These are phyloP conservation scores for Chytriomyces confervae DNA, from an alignment of 192 early-diverging fungal species.

Conservation along the genomic window DNA sequence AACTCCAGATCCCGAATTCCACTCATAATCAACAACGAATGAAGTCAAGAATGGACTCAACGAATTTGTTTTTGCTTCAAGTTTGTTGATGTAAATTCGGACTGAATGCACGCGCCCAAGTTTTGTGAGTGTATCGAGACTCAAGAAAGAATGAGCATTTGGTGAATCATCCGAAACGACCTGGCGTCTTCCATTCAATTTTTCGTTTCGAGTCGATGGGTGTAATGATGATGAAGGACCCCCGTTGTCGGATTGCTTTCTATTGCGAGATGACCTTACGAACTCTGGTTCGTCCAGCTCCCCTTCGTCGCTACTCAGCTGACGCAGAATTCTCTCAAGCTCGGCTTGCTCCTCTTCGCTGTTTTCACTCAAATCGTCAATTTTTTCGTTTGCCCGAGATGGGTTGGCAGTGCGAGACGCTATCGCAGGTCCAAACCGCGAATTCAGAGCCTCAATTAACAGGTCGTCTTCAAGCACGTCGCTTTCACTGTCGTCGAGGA, in stretches of 20 bases:
- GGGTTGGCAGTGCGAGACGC: background rate
- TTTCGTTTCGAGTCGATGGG: no score
- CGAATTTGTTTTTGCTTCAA: constrained; percentile 26
- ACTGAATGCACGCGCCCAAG: constrained; percentile 41
- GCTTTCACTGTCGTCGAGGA: constrained; percentile 1
- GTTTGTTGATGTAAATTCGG: constrained; percentile 25
- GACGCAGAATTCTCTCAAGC: constrained; percentile 15
- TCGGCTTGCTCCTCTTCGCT: background rate
- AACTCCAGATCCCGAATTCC: background rate
- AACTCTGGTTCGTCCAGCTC: constrained; percentile 26
- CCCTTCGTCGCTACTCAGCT: constrained; percentile 5
- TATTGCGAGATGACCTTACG: background rate
- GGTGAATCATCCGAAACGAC: no score
- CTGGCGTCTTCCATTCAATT: no score
- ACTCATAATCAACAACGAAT: constrained; percentile 30
- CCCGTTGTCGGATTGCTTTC: no score
- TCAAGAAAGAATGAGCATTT: background rate
- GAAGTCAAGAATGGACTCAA: constrained; percentile 16
- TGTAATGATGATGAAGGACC: no score
- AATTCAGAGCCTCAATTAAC: constrained; percentile 50
- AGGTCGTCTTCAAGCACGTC: constrained; percentile 46
- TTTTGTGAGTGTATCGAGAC: constrained; percentile 33
- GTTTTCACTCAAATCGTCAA: background rate
- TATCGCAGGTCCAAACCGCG: constrained; percentile 13
- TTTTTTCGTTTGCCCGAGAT: background rate